These are phyloP conservation scores for Calocera viscosa DNA, from an alignment of 768 basidiomycete species.

Conservation along the genomic window DNA sequence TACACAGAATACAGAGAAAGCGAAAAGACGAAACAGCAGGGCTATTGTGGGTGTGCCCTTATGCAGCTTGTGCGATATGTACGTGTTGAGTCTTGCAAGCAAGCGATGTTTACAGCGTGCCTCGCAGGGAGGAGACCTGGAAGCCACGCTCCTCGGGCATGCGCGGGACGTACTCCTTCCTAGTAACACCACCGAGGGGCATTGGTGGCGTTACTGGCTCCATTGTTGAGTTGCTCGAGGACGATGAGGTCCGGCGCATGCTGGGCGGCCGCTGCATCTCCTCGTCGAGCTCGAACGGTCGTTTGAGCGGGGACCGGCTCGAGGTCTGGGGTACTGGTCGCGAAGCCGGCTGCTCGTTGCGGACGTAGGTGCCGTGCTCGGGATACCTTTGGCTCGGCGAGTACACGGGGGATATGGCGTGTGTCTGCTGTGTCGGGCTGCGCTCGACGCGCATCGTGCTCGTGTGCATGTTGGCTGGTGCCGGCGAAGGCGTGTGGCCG, in stretches of 20 bases:
- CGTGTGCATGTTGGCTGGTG: not conserved
- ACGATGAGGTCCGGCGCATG: not conserved
- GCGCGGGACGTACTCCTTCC: slow-evolving; percentile 1
- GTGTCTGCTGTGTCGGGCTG: not conserved
- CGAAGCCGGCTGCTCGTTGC: not conserved
- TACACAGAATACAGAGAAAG: not conserved
- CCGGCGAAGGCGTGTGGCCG: not conserved
- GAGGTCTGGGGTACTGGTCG: not conserved
- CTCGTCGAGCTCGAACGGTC: not conserved
- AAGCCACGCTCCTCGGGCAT: not conserved
- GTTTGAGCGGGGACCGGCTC: not conserved
- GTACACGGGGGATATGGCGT: not conserved
- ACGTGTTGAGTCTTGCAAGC: not conserved
- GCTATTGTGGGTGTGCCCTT: not conserved
- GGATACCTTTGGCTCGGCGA: not conserved
- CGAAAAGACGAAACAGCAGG: not conserved
- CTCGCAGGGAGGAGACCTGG: not conserved
- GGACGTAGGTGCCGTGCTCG: not conserved
- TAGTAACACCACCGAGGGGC: not conserved
- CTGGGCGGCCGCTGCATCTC: not conserved
- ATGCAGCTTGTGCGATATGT: not conserved
- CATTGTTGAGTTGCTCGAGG: not conserved
- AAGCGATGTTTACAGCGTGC: not conserved
- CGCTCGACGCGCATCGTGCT: not conserved
- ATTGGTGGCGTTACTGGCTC: not conserved